Conservation (phyloP, 192 early-diverging fungal species). For the Backusella macrospora region DNA sequence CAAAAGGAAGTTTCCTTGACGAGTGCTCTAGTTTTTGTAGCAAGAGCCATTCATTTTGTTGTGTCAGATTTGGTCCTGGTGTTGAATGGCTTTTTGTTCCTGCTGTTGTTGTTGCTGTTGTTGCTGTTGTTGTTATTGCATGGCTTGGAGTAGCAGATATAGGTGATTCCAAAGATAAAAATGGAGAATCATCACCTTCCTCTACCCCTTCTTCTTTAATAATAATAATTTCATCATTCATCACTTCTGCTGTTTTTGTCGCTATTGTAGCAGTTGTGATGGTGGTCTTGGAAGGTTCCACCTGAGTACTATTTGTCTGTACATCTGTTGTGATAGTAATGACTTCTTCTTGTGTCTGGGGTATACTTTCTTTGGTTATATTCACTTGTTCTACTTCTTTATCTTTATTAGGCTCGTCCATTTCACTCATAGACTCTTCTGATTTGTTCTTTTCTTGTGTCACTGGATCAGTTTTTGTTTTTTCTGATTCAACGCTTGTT, state of each 20-base stretch:
- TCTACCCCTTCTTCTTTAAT: background rate
- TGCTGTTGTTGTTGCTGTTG: background rate
- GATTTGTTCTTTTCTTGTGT: background rate
- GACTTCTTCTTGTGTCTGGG: background rate
- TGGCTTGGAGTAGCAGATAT: background rate
- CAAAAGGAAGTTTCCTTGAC: slow-evolving; percentile 38
- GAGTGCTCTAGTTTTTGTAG: slow-evolving; percentile 55
- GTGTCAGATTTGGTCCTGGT: slow-evolving; percentile 7
- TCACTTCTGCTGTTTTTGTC: background rate
- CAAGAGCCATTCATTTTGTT: slow-evolving; percentile 58
- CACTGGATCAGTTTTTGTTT: background rate
- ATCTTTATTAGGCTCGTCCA: background rate
- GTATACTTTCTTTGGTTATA: background rate
- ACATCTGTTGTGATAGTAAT: background rate
- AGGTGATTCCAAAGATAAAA: background rate
- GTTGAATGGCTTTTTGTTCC: background rate
- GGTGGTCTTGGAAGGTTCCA: background rate
- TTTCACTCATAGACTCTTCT: background rate
- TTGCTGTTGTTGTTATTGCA: background rate
- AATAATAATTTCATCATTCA: background rate
- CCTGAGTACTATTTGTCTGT: background rate
- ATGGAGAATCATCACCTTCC: background rate
- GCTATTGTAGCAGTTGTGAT: too few relatives aligned
- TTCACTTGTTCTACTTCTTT: background rate
- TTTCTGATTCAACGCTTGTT: background rate